Evolutionary conservation across 306 rosid genomes (phyloP), one percentile per base, ranked within the genome.

Genomic region (Vigna reflexopilosa): DNA sequence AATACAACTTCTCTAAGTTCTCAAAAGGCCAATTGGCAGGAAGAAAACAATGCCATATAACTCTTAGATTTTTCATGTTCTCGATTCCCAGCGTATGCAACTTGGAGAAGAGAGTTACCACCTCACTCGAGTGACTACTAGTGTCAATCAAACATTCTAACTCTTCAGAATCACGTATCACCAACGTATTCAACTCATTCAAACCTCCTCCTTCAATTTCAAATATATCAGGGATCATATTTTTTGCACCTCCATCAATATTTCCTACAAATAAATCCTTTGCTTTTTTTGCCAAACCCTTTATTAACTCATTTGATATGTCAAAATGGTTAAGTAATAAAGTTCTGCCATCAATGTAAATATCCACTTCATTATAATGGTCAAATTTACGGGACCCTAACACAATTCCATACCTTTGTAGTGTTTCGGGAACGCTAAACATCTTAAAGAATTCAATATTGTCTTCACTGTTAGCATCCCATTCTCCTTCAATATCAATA

Each of bases 141-240:
- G 59, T 80, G 28, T 64, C 47, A 67, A 79, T 38, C 56, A 83
- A 54, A 54, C 44, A 80, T 34, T 79, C 57, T 7, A 79, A 55
- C 47, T 45, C 48, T 3, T 15, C 2, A 20, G 32, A 61, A 22
- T 44, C 1, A 0, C 44, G 0, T 22, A 80, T 49, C 0, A 2
- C 6, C n/a, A 83, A 65, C 44, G 40, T 12, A n/a, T 2, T 61
- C 45, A 79, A 24, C 36, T 83, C 61, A 17, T 52, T 24, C 75
- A 75, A 22, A 24, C 59, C 72, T 34, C 42, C 73, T 59, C 24
- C 51, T 81, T 16, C 6, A 28, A 40, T 1, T 9, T 56, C 12
- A 61, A 62, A 14, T 13, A 79, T 52, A 71, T 59, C 64, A 14
- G 86, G 86, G 24, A 50, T 6, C 2, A 50, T 16, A n/a, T 6